A percentile compares a stretch with the other conserved stretches of the same genome.
These are phyloP conservation scores for Ceratocystis colombiana DNA, from an alignment of 2,329 filamentous ascomycete genomes.

Conservation along the genomic window DNA sequence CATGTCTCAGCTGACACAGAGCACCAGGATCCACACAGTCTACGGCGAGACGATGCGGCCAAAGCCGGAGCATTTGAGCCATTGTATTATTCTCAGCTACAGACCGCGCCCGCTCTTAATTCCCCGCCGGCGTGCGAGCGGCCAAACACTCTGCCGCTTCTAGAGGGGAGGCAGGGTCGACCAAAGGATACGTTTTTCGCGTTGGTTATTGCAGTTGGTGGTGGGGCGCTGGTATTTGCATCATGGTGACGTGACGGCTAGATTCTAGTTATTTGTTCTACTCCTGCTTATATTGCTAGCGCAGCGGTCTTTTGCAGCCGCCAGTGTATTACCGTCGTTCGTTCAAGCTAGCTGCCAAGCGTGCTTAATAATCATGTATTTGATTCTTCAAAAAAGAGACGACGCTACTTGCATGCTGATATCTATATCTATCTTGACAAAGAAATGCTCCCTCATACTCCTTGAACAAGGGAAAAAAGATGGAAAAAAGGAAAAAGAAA, in stretches of 20 bases:
- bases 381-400: neutral
- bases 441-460: neutral
- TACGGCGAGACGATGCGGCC: neutral
- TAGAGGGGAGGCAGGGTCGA: neutral
- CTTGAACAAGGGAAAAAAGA: too few species aligned
- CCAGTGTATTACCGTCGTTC: neutral
- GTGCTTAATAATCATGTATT: neutral
- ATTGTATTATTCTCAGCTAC: neutral
- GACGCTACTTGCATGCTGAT: neutral
- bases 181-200: conserved; percentile 12
- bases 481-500: neutral
- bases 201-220: conserved; percentile 18
- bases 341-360: too few species aligned
- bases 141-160: neutral
- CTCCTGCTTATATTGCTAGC: neutral
- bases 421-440: conserved; percentile 3
- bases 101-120: neutral
- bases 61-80: neutral
- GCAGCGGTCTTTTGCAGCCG: too few species aligned
- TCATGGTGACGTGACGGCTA: conserved; percentile 10
- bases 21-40: neutral
- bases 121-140: neutral
- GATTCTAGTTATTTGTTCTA: neutral
- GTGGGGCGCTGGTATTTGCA: conserved; percentile 17
- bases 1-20: neutral